A percentile compares a stretch with the other conserved stretches of the same genome.
phyloP scores from a whole-genome alignment of 2,329 filamentous ascomycete species.

The Diaporthe nobilis region DNA sequence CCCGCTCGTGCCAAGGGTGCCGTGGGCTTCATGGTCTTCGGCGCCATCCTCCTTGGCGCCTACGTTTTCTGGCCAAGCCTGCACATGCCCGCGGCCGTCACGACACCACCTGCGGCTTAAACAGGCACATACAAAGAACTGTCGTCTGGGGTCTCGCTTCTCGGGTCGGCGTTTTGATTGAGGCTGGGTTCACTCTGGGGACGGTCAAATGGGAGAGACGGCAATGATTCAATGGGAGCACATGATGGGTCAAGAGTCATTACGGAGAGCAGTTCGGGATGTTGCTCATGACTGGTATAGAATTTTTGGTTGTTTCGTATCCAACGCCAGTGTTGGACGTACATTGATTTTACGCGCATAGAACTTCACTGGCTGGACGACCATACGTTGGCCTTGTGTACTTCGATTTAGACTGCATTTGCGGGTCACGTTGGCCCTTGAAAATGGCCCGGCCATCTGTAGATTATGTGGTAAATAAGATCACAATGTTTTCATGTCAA shows the following conservation, averaged over 20 bases:
- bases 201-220: background rate
- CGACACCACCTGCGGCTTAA: conserved; percentile 36
- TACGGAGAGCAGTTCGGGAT: conserved; percentile 14
- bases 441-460: conserved; percentile 14
- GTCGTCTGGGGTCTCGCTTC: conserved; percentile 24
- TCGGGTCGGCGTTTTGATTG: conserved; percentile 33
- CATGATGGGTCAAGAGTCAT: background rate
- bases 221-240: conserved; percentile 19
- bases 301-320: conserved; percentile 20
- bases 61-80: conserved; percentile 42
- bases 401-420: conserved; percentile 34
- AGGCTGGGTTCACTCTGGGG: conserved; percentile 1
- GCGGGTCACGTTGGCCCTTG: background rate
- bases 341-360: conserved; percentile 7
- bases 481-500: background rate
- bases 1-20: conserved; percentile 41
- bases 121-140: too few species aligned
- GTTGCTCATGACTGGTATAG: conserved; percentile 39
- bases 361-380: conserved; percentile 6
- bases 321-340: conserved; percentile 2
- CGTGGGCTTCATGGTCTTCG: conserved; percentile 37
- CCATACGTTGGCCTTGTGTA: background rate
- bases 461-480: conserved; percentile 27
- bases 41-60: conserved; percentile 35
- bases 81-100: conserved; percentile 36